Base-by-base conservation (phyloP, 768 basidiomycete species). In the Austroboletus festivus region DNA sequence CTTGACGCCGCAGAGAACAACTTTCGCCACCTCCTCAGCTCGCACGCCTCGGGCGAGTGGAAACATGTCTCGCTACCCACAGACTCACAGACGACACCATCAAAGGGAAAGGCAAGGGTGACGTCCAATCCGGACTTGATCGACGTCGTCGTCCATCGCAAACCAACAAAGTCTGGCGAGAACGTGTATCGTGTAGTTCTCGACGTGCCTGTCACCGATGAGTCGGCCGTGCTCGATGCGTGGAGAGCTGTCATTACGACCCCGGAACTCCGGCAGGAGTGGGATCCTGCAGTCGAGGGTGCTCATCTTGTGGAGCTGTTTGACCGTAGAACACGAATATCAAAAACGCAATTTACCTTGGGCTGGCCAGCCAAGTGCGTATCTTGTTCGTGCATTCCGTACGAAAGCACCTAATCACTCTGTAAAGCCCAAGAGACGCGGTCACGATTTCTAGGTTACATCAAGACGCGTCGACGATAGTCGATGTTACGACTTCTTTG, bases 291-390 rank as follows among this genome's bases (percentile, higher is more conserved):
- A 31, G 95, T 96, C 16, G 89, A 94, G 55, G 80, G 82, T 39
- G 83, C 92, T 1, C 81, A 82, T 55, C 70, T 92, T 15, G 70
- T 97, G 34, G 93, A 97, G 68, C 75, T 90, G 70, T 80, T 95
- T 48, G 94, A 96, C 68, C 81, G 82, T 34, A 78, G 79, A 52
- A 95, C 92, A 8, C 74, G 93, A 51, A 86, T 99, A 60, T 78
- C 80, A 19, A 92, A 89, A 72, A 96, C 93, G 0, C 89, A 92
- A 54, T 97, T 91, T 64, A 84, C 85, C 7, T 70, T 99, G 10
- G 95, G 95, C 1, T 99, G 95, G 95, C 95, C 95, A 48, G 93
- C 93, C 48, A 93, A 86, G 93, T 95, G 62, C 60, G 91, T 78
- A 59, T 76, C 13, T 28, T 16, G 34, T 20, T 28, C 37, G 5